A percentile compares a stretch with the other conserved stretches of the same genome.
Evolutionary conservation across 1,139 yeast genomes (phyloP).

Genomic region (Pichia sp.): DNA sequence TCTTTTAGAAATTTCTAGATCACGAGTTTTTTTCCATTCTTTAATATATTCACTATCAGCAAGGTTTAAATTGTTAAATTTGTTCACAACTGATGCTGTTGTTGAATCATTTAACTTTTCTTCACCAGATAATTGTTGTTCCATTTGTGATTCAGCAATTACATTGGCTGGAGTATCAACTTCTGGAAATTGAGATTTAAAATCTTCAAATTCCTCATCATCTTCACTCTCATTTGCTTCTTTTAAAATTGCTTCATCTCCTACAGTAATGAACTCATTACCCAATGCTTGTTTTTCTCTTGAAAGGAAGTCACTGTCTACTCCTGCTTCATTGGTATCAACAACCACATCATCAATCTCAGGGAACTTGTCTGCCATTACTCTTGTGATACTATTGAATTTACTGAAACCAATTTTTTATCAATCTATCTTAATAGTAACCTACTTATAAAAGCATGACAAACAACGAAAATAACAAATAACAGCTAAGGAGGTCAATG

Average conservation of each 20-base stretch:
- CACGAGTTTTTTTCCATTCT: conserved; percentile 84
- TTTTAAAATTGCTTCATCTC: conserved; percentile 42
- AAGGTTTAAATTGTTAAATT: conserved; percentile 26
- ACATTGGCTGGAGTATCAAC: conserved; percentile 33
- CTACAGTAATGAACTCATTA: conserved; percentile 63
- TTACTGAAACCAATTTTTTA: too few relatives aligned
- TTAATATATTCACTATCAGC: conserved; percentile 53
- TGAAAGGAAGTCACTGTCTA: conserved; percentile 56
- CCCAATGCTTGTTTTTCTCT: conserved; percentile 85
- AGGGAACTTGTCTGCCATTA: conserved; percentile 66
- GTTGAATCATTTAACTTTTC: conserved; percentile 26
- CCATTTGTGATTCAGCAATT: conserved; percentile 2
- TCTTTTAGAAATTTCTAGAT: conserved; percentile 72
- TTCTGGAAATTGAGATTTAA: conserved; percentile 64
- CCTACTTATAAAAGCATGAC: too few relatives aligned
- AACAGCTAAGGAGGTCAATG: too few relatives aligned
- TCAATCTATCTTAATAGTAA: too few relatives aligned
- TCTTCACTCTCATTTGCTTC: conserved; percentile 37
- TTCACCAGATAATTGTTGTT: conserved; percentile 29
- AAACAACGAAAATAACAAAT: too few relatives aligned
- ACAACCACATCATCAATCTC: conserved; percentile 53
- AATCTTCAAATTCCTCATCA: conserved; percentile 55
- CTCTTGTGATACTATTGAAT: neutral
- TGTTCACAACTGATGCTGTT: conserved; percentile 11
- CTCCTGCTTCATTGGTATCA: conserved; percentile 28